Percentiles rank a stretch among this genome's conserved stretches.
These are phyloP conservation scores for Primulina eburnea DNA, from an alignment of 257 asterid genomes.

Conservation along the genomic window DNA sequence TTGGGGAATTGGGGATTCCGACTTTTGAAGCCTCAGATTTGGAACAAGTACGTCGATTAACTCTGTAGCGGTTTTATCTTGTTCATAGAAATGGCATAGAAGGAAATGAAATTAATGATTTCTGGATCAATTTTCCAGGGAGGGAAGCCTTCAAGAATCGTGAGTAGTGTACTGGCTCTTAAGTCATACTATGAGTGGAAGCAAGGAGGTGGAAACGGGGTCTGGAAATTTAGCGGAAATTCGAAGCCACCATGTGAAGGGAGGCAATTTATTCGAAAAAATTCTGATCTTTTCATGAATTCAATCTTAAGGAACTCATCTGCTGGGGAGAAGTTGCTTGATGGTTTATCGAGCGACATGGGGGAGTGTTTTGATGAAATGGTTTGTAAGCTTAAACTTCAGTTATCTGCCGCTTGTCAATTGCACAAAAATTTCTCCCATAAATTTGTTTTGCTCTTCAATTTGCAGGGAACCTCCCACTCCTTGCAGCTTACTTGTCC, in stretches of 20 bases:
- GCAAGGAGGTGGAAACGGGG: constrained; percentile 68
- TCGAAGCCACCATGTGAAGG: constrained; percentile 47
- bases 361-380: constrained; percentile 36
- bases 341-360: constrained; percentile 26
- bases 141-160: constrained; percentile 75
- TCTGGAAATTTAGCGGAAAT: constrained; percentile 59
- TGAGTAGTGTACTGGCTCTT: constrained; percentile 69
- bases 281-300: constrained; percentile 53
- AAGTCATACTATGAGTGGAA: constrained; percentile 77
- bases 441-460: constrained; percentile 20
- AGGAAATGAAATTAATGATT: neutral
- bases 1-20: constrained; percentile 77
- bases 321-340: constrained; percentile 42
- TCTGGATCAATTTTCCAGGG: constrained; percentile 46
- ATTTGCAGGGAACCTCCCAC: constrained; percentile 49
- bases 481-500: constrained; percentile 52
- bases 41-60: constrained; percentile 52
- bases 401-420: neutral
- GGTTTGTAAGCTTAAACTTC: constrained; percentile 39
- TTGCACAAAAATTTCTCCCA: constrained; percentile 6
- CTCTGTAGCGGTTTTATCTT: neutral
- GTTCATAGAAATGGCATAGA: too few relatives aligned
- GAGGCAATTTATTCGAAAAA: constrained; percentile 52
- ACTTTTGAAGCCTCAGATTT: constrained; percentile 86
- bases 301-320: constrained; percentile 56